Conservation (phyloP, 805 yeast species). For the Schwanniomyces sp. region DNA sequence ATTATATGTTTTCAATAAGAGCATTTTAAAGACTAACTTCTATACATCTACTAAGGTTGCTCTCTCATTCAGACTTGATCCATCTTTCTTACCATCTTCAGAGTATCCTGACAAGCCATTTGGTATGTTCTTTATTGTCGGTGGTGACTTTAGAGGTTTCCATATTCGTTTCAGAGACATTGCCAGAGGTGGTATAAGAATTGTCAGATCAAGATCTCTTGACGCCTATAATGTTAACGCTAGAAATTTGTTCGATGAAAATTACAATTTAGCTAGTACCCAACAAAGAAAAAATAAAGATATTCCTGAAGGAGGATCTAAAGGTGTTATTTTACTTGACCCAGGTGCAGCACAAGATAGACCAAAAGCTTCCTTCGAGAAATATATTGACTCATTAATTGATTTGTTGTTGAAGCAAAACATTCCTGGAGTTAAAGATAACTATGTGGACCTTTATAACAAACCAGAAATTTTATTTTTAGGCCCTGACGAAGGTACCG, state of each 20-base stretch:
- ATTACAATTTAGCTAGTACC: conserved; percentile 91
- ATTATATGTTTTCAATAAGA: conserved; percentile 77
- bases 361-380: conserved; percentile 83
- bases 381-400: conserved; percentile 87
- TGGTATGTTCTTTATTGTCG: conserved; percentile 95
- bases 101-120: conserved; percentile 93
- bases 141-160: conserved; percentile 96
- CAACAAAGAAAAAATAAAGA: conserved; percentile 97
- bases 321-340: conserved; percentile 90
- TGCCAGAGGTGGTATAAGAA: conserved; percentile 97
- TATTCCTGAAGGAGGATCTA: conserved; percentile 98
- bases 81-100: conserved; percentile 74
- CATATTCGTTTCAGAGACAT: conserved; percentile 96
- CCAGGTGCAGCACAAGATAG: conserved; percentile 74
- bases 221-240: conserved; percentile 86
- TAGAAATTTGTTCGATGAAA: conserved; percentile 91
- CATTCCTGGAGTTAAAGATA: conserved; percentile 76
- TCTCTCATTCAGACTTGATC: conserved; percentile 85
- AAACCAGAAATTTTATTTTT: conserved; percentile 88
- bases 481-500: conserved; percentile 99
- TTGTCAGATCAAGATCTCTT: conserved; percentile 80
- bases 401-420: conserved; percentile 75
- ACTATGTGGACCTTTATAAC: conserved; percentile 79
- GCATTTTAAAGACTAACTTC: conserved; percentile 90
- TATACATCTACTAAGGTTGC: conserved; percentile 94